A percentile compares a stretch with the other conserved stretches of the same genome.
These are phyloP conservation scores for Aspergillus puulaauensis DNA, from an alignment of 2,329 filamentous ascomycete genomes.

Conservation along the genomic window DNA sequence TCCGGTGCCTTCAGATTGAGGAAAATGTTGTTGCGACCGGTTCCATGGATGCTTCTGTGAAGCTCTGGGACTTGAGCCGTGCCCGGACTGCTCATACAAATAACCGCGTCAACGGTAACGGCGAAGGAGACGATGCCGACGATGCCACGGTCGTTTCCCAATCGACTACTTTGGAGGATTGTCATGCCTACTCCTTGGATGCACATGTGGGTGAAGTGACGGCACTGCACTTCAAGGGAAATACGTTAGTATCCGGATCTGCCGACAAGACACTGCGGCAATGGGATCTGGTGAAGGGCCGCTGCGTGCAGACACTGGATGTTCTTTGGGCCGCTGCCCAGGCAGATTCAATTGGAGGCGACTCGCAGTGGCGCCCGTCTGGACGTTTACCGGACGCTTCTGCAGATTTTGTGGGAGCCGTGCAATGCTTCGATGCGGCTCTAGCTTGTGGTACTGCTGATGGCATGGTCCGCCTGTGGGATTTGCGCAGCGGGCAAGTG, in stretches of 20 bases:
- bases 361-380: slow-evolving; percentile 68
- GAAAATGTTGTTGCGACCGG: slow-evolving; percentile 95
- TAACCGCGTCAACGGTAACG: slow-evolving; percentile 50
- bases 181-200: slow-evolving; percentile 81
- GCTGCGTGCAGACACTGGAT: slow-evolving; percentile 94
- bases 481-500: slow-evolving; percentile 94
- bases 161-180: slow-evolving; percentile 80
- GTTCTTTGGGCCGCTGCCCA: slow-evolving; percentile 98
- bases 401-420: slow-evolving; percentile 88
- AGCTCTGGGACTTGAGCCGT: slow-evolving; percentile 89
- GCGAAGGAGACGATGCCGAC: slow-evolving; percentile 40
- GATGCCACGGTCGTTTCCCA: slow-evolving; percentile 58
- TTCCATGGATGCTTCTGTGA: slow-evolving; percentile 90
- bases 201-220: slow-evolving; percentile 94
- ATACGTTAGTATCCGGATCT: slow-evolving; percentile 90
- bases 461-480: slow-evolving; percentile 95
- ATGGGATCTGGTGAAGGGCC: slow-evolving; percentile 96
- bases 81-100: slow-evolving; percentile 72
- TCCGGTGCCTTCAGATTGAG: slow-evolving; percentile 87
- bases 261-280: slow-evolving; percentile 96
- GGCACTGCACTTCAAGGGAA: slow-evolving; percentile 83
- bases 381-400: slow-evolving; percentile 62
- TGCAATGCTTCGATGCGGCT: slow-evolving; percentile 95
- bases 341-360: slow-evolving; percentile 67
- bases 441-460: slow-evolving; percentile 95